Evolutionary conservation across 495 filamentous ascomycete species (phyloP), one percentile per base, ranked within the genome.

Genomic region (Sabuloglossum arenarium): DNA sequence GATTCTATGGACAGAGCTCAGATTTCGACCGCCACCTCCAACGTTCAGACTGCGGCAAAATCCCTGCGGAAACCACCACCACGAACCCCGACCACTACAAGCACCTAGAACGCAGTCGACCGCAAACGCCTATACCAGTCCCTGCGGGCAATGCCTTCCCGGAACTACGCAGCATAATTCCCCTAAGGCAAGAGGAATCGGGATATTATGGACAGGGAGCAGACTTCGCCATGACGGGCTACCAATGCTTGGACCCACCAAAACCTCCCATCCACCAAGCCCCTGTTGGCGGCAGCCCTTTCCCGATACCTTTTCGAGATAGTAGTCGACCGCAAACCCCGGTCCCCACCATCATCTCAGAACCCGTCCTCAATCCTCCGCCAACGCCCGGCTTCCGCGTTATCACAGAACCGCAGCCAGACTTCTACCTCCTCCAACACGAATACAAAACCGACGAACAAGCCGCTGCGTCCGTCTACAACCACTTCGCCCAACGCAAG

Each of bases 401-500:
- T 3, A 27, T 51, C 47, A 51, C 23, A 8, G 47, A 51, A 14
- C 47, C 23, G 5, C 23, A 51, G 16, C 34, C 42, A 25, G 55
- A 56, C 21, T 43, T 46, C 25, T 45, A 28, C 24, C 34, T 47
- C 23, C 29, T 43, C 14, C 6, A 19, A 29, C 32, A 32, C 19
- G 25, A 14, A 10, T 16, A 5, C 0, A 27, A 51, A 21, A 56
- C 34, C 1, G 55, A 56, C 19, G 42, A 30, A 1, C 11, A 47
- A 27, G 55, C 55, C 42, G 6, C 42, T 12, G 42, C 32, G 6
- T 14, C 24, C n/a, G 42, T 56, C 42, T 30, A 46, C 24, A 43
- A 47, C 16, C 42, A 56, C 55, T 56, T 56, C 25, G 25, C 34
- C 34, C 24, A 56, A 14, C 55, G 55, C 21, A 27, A 45, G 16